phyloP scores from a whole-genome alignment of 1,284 basidiomycete genomes.

The Papiliotrema nemorosa region DNA sequence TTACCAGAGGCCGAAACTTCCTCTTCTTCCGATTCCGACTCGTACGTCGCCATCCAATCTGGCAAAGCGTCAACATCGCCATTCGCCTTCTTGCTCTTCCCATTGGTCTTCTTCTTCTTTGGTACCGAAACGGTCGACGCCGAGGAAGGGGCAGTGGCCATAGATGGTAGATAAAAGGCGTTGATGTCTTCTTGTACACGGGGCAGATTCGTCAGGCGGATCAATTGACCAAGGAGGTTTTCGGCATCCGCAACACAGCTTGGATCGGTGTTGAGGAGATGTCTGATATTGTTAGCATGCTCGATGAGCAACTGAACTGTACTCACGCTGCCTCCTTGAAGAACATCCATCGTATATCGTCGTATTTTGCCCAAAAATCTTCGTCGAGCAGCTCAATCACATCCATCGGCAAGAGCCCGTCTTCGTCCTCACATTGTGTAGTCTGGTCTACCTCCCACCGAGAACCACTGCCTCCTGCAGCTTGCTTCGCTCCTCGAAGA shows the following conservation, averaged over 20 bases:
- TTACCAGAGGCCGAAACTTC: constrained; percentile 37
- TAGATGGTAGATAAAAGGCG: constrained; percentile 76
- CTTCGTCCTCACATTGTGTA: constrained; percentile 33
- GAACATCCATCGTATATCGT: constrained; percentile 90
- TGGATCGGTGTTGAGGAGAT: constrained; percentile 2
- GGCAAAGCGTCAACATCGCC: constrained; percentile 33
- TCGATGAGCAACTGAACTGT: not conserved
- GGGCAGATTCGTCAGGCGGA: constrained; percentile 77
- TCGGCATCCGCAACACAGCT: constrained; percentile 38
- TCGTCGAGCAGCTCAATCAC: constrained; percentile 53
- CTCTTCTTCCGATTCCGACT: constrained; percentile 44
- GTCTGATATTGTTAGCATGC: not conserved
- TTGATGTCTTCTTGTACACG: constrained; percentile 70
- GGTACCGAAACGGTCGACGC: constrained; percentile 15
- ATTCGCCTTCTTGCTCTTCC: constrained; percentile 11
- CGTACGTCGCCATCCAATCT: constrained; percentile 50
- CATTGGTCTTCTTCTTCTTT: constrained; percentile 14
- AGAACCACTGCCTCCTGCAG: constrained; percentile 26
- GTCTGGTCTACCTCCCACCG: constrained; percentile 14
- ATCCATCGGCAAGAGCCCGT: constrained; percentile 60
- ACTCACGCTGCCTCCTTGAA: constrained; percentile 73
- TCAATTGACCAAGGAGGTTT: constrained; percentile 73
- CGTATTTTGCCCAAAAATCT: constrained; percentile 51
- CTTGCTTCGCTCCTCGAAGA: constrained; percentile 44
- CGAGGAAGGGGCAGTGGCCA: constrained; percentile 57